phyloP scores from a whole-genome alignment of 2,329 filamentous ascomycete genomes.

The Talaromyces marneffei region DNA sequence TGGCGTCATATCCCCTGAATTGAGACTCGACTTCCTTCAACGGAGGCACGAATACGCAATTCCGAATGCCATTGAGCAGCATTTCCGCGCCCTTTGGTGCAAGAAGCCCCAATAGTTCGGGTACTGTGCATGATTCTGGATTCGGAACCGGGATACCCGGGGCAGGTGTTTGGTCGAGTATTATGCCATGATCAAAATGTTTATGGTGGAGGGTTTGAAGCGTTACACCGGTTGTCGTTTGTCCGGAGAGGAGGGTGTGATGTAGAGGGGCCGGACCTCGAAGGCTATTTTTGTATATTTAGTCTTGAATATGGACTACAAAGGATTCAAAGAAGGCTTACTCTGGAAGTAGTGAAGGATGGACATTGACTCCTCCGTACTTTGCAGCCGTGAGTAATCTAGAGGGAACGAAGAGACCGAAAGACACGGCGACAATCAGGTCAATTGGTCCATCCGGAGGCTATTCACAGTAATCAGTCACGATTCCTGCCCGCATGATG shows the following conservation, averaged over 20 bases:
- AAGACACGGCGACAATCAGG: slow-evolving; percentile 86
- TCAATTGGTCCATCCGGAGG: slow-evolving; percentile 58
- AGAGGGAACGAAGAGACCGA: slow-evolving; percentile 80
- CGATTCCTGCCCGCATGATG: neutral
- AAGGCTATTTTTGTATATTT: slow-evolving; percentile 48
- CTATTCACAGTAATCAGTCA: slow-evolving; percentile 29
- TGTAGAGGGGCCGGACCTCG: slow-evolving; percentile 82
- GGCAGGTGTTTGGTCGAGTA: slow-evolving; percentile 63
- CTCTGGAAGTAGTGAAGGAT: slow-evolving; percentile 86
- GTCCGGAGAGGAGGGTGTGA: slow-evolving; percentile 65
- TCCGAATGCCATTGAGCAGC: slow-evolving; percentile 60
- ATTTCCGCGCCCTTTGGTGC: slow-evolving; percentile 63
- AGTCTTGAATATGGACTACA: too few relatives aligned
- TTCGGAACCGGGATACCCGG: slow-evolving; percentile 52
- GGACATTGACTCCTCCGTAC: slow-evolving; percentile 88
- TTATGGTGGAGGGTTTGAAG: slow-evolving; percentile 77
- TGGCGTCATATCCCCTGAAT: slow-evolving; percentile 20
- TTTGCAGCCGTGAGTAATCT: slow-evolving; percentile 63
- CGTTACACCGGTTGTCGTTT: slow-evolving; percentile 64
- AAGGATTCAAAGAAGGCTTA: slow-evolving; percentile 34
- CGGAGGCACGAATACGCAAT: slow-evolving; percentile 61
- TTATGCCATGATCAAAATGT: slow-evolving; percentile 70
- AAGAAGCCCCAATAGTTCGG: slow-evolving; percentile 50
- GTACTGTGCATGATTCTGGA: slow-evolving; percentile 42
- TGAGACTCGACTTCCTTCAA: slow-evolving; percentile 32